Percentiles rank a stretch among this genome's conserved stretches.
These are phyloP conservation scores for Talaromyces liani DNA, from an alignment of 495 filamentous ascomycete genomes.

Conservation along the genomic window DNA sequence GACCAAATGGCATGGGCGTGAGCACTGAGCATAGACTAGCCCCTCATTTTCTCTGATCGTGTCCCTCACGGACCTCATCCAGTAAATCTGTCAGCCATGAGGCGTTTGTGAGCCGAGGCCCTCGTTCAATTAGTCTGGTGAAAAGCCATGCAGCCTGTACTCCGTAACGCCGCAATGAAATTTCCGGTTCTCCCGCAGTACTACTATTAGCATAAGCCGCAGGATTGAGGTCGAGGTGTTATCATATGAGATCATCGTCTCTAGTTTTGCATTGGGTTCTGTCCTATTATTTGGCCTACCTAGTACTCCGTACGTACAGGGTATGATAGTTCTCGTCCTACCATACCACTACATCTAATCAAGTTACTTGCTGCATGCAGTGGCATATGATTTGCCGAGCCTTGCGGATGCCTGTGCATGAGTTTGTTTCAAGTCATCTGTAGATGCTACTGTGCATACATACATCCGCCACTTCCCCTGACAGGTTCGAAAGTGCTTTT, in stretches of 20 bases:
- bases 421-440: neutral
- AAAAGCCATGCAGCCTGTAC: neutral
- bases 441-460: neutral
- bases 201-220: neutral
- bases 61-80: neutral
- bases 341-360: neutral
- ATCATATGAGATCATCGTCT: neutral
- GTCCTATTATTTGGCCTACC: neutral
- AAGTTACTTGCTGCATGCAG: neutral
- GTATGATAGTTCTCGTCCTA: neutral
- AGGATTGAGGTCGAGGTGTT: neutral
- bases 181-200: neutral
- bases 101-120: neutral
- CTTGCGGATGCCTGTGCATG: neutral
- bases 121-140: neutral
- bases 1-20: too few relatives aligned
- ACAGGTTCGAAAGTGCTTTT: neutral
- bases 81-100: neutral
- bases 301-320: neutral
- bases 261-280: neutral
- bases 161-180: neutral
- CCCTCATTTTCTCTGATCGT: neutral
- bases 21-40: neutral
- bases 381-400: conserved; percentile 5
- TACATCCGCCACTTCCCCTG: neutral